Evolutionary conservation across 768 basidiomycete species (phyloP).

Genomic region (Mycena rebaudengoi): DNA sequence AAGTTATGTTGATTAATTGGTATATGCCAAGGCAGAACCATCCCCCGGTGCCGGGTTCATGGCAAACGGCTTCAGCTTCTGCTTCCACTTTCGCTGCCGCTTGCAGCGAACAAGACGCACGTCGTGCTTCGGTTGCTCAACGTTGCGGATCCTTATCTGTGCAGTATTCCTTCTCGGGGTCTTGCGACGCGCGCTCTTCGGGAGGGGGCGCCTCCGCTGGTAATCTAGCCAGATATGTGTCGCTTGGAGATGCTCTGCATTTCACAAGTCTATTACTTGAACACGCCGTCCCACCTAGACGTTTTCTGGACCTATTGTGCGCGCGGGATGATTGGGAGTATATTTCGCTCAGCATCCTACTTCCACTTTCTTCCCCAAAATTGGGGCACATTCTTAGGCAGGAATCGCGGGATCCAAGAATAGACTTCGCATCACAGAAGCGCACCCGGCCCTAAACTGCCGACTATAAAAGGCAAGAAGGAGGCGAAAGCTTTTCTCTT

Average conservation of each 20-base stretch:
- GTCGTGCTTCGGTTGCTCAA: background rate
- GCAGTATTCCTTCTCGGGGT: background rate
- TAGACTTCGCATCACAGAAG: too few relatives aligned
- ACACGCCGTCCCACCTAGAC: background rate
- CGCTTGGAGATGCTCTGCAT: background rate
- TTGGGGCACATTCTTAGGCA: background rate
- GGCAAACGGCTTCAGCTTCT: too few relatives aligned
- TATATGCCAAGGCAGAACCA: too few relatives aligned
- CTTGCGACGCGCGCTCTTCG: too few relatives aligned
- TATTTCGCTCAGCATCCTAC: background rate
- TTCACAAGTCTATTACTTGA: background rate
- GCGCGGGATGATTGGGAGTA: conserved; percentile 12
- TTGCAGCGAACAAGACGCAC: too few relatives aligned
- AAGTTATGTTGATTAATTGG: too few relatives aligned
- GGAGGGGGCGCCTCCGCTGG: too few relatives aligned
- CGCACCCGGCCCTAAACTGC: conserved; percentile 23
- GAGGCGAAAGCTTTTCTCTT: conserved; percentile 10
- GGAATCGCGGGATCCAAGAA: too few relatives aligned
- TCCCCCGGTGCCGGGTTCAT: too few relatives aligned
- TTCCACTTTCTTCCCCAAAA: background rate
- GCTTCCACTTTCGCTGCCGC: conserved; percentile 2
- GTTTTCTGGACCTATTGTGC: background rate
- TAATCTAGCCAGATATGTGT: background rate
- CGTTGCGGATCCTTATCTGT: conserved; percentile 15
- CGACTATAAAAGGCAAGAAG: conserved; percentile 20